Evolutionary conservation across 2,329 filamentous ascomycete genomes (phyloP).

Genomic region (Fusarium kyushuense): DNA sequence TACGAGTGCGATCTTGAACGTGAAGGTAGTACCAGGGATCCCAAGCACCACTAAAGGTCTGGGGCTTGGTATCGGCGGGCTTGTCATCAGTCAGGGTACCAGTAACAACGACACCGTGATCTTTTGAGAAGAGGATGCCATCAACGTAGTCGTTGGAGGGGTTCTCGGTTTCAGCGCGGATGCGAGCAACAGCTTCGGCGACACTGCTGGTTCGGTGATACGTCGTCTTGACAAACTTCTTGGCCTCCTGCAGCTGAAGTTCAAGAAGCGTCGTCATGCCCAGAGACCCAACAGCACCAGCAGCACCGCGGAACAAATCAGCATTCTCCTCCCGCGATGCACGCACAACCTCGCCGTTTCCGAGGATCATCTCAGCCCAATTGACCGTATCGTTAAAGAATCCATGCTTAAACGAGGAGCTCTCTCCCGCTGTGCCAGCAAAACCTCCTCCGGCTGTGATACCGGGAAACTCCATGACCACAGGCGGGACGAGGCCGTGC

Average conservation of each 20-base stretch:
- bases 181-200: conserved; percentile 53
- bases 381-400: conserved; percentile 73
- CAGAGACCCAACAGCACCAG: conserved; percentile 74
- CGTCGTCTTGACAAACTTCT: conserved; percentile 67
- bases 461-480: conserved; percentile 78
- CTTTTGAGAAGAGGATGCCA: conserved; percentile 70
- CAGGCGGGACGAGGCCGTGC: conserved; percentile 69
- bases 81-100: conserved; percentile 66
- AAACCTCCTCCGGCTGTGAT: conserved; percentile 78
- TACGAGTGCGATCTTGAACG: conserved; percentile 60
- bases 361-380: conserved; percentile 73
- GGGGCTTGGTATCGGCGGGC: conserved; percentile 53
- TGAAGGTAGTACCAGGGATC: conserved; percentile 84
- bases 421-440: conserved; percentile 74
- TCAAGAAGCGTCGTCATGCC: conserved; percentile 75
- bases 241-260: conserved; percentile 67
- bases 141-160: conserved; percentile 73
- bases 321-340: conserved; percentile 66
- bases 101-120: conserved; percentile 69
- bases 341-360: conserved; percentile 67
- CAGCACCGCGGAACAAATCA: conserved; percentile 74
- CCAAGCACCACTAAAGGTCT: conserved; percentile 68
- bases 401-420: conserved; percentile 74
- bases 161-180: conserved; percentile 59
- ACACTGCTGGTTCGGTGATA: conserved; percentile 63